Conservation (phyloP, 2,329 filamentous ascomycete genomes). For the Talaromyces rugulosus region DNA sequence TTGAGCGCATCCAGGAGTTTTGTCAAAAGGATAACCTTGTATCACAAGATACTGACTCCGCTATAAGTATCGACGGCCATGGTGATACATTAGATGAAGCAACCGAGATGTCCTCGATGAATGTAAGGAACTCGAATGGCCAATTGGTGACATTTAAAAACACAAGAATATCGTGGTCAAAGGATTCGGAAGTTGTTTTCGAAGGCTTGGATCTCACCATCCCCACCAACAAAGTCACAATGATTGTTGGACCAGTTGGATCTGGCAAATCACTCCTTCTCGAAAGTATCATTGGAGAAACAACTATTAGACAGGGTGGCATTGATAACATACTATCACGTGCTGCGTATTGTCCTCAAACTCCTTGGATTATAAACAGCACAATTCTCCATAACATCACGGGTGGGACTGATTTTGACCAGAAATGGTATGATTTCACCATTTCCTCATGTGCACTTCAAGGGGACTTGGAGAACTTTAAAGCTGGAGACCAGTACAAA, state of each 20-base stretch:
- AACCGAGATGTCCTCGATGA: not conserved
- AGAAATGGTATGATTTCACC: conserved; percentile 25
- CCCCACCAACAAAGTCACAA: conserved; percentile 41
- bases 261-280: conserved; percentile 51
- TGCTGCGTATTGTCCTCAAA: conserved; percentile 35
- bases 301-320: conserved; percentile 18
- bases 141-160: conserved; percentile 26
- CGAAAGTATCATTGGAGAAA: conserved; percentile 43
- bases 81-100: not conserved
- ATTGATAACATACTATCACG: not conserved
- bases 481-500: conserved; percentile 63
- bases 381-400: conserved; percentile 29
- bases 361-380: conserved; percentile 25
- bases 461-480: conserved; percentile 22
- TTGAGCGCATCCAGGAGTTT: conserved; percentile 38
- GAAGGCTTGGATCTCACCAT: conserved; percentile 39
- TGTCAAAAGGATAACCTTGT: conserved; percentile 16
- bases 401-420: conserved; percentile 23
- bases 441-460: conserved; percentile 24
- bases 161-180: conserved; percentile 21
- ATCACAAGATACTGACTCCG: not conserved
- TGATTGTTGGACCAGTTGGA: conserved; percentile 49
- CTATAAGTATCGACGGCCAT: not conserved
- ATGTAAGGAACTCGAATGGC: not conserved
- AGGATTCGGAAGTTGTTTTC: conserved; percentile 27